These are phyloP conservation scores for Mortierella sp. DNA, from an alignment of 371 early-diverging fungal species.

Conservation along the genomic window DNA sequence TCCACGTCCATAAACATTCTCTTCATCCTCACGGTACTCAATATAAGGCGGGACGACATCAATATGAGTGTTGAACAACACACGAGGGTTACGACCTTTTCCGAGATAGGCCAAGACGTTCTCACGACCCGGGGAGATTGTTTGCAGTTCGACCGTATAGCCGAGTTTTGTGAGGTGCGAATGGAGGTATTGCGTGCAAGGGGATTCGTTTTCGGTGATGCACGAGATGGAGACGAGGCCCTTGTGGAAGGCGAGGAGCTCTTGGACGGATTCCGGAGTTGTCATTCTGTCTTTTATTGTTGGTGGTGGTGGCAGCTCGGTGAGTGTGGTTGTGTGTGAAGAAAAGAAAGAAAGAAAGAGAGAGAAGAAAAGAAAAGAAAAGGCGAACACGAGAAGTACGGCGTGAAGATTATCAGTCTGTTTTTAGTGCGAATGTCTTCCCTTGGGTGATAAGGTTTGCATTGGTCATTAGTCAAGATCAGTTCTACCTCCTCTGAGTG, in stretches of 20 bases:
- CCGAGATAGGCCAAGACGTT: constrained; percentile 60
- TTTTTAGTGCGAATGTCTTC: neutral
- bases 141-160: constrained; percentile 59
- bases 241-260: constrained; percentile 56
- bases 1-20: constrained; percentile 64
- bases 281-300: constrained; percentile 26
- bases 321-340: neutral
- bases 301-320: neutral
- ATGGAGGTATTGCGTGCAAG: constrained; percentile 49
- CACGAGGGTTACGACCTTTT: constrained; percentile 44
- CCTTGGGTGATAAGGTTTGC: neutral
- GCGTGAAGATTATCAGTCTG: neutral
- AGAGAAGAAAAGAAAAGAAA: neutral
- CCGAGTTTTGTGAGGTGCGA: constrained; percentile 52
- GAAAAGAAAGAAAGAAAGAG: constrained; percentile 11
- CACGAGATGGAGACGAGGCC: constrained; percentile 55
- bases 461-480: neutral
- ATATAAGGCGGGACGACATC: constrained; percentile 65
- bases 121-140: constrained; percentile 57
- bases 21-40: constrained; percentile 60
- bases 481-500: neutral
- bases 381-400: neutral
- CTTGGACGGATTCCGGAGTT: constrained; percentile 36
- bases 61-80: constrained; percentile 63
- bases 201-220: constrained; percentile 58